Evolutionary conservation across 2,329 filamentous ascomycete species (phyloP).

Genomic region (Hypocreales sp.): DNA sequence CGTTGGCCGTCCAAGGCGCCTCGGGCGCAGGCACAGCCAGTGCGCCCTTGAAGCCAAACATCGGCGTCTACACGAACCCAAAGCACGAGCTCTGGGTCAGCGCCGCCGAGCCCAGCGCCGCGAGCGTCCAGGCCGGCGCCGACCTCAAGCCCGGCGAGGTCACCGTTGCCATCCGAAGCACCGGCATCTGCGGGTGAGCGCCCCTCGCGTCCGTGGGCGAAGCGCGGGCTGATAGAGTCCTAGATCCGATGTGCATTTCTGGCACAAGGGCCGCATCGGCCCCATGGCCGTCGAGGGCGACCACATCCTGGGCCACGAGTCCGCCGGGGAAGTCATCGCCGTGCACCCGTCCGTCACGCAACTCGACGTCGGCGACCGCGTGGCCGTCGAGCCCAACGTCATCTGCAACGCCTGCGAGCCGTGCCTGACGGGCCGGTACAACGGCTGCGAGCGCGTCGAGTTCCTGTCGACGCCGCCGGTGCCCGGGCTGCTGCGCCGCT

Average conservation of each 20-base stretch:
- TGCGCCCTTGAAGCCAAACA: constrained; percentile 65
- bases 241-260: constrained; percentile 92
- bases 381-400: constrained; percentile 87
- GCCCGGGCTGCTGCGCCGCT: constrained; percentile 72
- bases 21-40: constrained; percentile 9
- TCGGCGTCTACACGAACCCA: constrained; percentile 92
- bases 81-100: constrained; percentile 82
- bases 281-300: constrained; percentile 84
- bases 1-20: constrained; percentile 4
- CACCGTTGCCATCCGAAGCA: constrained; percentile 78
- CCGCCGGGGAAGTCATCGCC: constrained; percentile 69
- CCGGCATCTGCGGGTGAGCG: constrained; percentile 79
- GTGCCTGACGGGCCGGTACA: constrained; percentile 85
- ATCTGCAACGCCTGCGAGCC: constrained; percentile 85
- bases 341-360: constrained; percentile 55
- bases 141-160: constrained; percentile 70
- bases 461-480: constrained; percentile 90
- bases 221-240: not conserved
- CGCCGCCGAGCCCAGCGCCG: constrained; percentile 58
- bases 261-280: constrained; percentile 88
- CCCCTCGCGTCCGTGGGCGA: not conserved
- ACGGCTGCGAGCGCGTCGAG: constrained; percentile 72
- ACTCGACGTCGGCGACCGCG: constrained; percentile 74
- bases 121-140: constrained; percentile 54
- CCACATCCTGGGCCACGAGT: constrained; percentile 92